These are phyloP conservation scores for Zymoseptoria tritici DNA, from an alignment of 2,329 filamentous ascomycete genomes.

Conservation along the genomic window DNA sequence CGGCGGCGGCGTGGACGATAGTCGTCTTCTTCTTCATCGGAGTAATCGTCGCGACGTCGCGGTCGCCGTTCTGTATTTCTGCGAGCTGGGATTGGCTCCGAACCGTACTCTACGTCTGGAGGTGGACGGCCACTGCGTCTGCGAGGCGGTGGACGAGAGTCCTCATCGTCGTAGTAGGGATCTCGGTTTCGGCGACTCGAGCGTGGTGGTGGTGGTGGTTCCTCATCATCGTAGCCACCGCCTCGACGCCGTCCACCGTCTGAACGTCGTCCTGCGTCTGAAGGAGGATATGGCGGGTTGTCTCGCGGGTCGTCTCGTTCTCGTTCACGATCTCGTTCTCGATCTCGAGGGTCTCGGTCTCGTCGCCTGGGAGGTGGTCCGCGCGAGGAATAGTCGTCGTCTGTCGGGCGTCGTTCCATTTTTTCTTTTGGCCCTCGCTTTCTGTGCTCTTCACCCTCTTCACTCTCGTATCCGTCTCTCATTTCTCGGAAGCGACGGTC, in stretches of 20 bases:
- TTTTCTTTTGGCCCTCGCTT: conserved; percentile 2
- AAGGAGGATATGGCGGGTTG: conserved; percentile 12
- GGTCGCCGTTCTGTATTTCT: conserved; percentile 20
- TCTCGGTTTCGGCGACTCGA: conserved; percentile 12
- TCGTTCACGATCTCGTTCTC: conserved; percentile 4
- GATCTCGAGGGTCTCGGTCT: conserved; percentile 6
- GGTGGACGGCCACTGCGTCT: conserved; percentile 16
- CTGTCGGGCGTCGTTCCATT: conserved; percentile 10
- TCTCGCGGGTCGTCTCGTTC: not conserved
- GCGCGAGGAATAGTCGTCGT: conserved; percentile 9
- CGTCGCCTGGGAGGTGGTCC: not conserved
- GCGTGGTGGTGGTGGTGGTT: conserved; percentile 9
- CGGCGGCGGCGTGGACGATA: conserved; percentile 10
- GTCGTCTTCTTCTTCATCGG: conserved; percentile 17
- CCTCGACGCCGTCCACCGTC: conserved; percentile 4
- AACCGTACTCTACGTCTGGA: conserved; percentile 22
- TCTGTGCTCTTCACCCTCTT: conserved; percentile 29
- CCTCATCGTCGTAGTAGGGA: conserved; percentile 16
- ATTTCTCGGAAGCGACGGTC: conserved; percentile 28
- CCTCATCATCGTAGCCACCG: conserved; percentile 14
- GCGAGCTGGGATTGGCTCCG: conserved; percentile 22
- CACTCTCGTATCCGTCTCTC: conserved; percentile 31
- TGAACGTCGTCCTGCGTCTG: conserved; percentile 5
- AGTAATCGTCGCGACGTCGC: conserved; percentile 19
- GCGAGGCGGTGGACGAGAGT: conserved; percentile 21